These are phyloP conservation scores for Blyttiomyces sp. DNA, from an alignment of 371 early-diverging fungal species.

Conservation along the genomic window DNA sequence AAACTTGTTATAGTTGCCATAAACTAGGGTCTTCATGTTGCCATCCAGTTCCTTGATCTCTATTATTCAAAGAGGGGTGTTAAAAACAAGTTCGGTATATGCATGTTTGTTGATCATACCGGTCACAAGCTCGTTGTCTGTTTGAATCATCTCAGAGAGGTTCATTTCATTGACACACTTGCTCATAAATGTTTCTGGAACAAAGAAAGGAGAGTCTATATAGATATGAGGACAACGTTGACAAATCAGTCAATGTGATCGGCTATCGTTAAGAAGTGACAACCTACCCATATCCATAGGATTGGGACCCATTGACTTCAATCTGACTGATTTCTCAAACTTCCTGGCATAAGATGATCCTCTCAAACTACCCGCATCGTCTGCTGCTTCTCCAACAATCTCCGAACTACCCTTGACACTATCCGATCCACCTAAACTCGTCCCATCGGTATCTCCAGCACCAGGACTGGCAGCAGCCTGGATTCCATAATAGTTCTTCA, in stretches of 20 bases:
- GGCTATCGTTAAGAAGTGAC: background rate
- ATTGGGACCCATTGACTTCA: conserved; percentile 39
- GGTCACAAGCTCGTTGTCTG: conserved; percentile 70
- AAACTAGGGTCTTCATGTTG: conserved; percentile 94
- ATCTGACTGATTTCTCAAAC: background rate
- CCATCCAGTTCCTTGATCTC: conserved; percentile 87
- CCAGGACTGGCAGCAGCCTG: background rate
- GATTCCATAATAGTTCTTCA: conserved; percentile 39
- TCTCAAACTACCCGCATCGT: background rate
- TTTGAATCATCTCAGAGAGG: conserved; percentile 63
- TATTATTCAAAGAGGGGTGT: background rate
- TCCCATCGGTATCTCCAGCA: background rate
- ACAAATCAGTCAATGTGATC: background rate
- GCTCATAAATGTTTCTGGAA: conserved; percentile 70
- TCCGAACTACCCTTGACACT: too few species aligned
- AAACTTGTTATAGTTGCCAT: conserved; percentile 94
- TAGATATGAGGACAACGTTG: background rate
- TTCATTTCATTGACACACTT: conserved; percentile 64
- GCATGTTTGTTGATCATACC: conserved; percentile 34
- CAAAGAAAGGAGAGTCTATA: conserved; percentile 64
- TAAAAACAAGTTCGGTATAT: background rate
- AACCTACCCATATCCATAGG: conserved; percentile 57
- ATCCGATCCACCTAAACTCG: too few species aligned
- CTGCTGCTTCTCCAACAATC: too few species aligned
- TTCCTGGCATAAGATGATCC: background rate